Evolutionary conservation across 2,329 filamentous ascomycete species (phyloP), one percentile per base, ranked within the genome.

Genomic region (Ophiostoma fasciatum): DNA sequence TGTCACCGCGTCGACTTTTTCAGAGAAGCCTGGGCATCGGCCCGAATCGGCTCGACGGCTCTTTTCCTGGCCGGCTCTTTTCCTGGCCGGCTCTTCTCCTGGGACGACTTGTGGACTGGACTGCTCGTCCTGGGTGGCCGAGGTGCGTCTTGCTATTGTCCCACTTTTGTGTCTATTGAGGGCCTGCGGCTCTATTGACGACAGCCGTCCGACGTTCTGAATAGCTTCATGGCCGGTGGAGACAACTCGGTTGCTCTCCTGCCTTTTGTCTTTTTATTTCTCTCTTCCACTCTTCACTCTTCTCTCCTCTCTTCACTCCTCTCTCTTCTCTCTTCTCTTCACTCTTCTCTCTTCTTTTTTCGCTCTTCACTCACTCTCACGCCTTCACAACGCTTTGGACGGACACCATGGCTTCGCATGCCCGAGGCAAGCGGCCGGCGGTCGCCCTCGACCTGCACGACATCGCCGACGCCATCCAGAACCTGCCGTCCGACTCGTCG

Each of bases 381-480:
- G 10, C 10, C 22, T 9, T 11, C 22, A 23, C 9, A 4, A 5
- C n/a, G n/a, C 10, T 21, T 21, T 6, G 7, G 17, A 28, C 18
- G 28, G n/a, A 26, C 21, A 5, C 12, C n/a, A 31, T 36, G 28
- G 19, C 31, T 29, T 21, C 19, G 20, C 19, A 12, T 5, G n/a
- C 22, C 25, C 17, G 33, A 18, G 33, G 31, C 31, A 37, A 36
- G 23, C 36, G 28, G 4, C 38, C 34, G 12, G 30, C 32, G 5
- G 21, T 30, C 11, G 29, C 41, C 1, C 17, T 37, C 3, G 27
- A 40, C 26, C 26, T 44, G 6, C 33, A 35, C 3, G 33, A 37
- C 17, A 36, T 36, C 7, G 25, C 29, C 14, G 10, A 29, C 3
- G 42, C 36, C 12, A 28, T 44, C 22, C 25, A 26, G 1, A 36